Percentiles rank a stretch among this genome's conserved stretches.
phyloP scores from a whole-genome alignment of 225 moss, liverwort and hornwort species.

The Physcomitrium patens region DNA sequence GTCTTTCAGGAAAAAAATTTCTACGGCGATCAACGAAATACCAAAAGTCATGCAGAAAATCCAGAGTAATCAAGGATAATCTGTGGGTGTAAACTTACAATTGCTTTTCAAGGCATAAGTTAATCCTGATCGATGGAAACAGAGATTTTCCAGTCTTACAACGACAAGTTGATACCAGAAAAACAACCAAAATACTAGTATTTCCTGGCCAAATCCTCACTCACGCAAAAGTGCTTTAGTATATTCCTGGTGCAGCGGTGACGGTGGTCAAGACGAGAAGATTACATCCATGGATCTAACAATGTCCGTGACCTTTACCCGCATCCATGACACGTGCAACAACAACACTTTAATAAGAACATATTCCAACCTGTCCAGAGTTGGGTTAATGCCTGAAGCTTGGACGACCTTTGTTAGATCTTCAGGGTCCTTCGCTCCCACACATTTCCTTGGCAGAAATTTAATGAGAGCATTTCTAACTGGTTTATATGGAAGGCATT shows the following conservation, averaged over 20 bases:
- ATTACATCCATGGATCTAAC: constrained; percentile 53
- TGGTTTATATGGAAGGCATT: constrained; percentile 10
- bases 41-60: constrained; percentile 15
- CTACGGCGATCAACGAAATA: constrained; percentile 70
- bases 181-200: background rate
- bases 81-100: background rate
- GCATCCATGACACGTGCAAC: constrained; percentile 81
- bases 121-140: background rate
- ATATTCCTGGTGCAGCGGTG: background rate
- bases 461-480: background rate
- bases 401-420: constrained; percentile 39
- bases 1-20: constrained; percentile 67
- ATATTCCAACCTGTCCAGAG: constrained; percentile 69
- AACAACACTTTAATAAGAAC: constrained; percentile 71
- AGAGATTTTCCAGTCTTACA: background rate
- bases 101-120: background rate
- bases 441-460: too few relatives aligned
- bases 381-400: background rate
- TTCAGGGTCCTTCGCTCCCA: constrained; percentile 24
- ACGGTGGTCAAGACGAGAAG: constrained; percentile 16
- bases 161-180: background rate
- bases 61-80: background rate
- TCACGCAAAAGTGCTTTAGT: background rate
- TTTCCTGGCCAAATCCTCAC: background rate
- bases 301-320: constrained; percentile 77